A percentile compares a stretch with the other conserved stretches of the same genome.
phyloP scores from a whole-genome alignment of 1,139 yeast genomes.

The Sugiyamaella grinbergsii region DNA sequence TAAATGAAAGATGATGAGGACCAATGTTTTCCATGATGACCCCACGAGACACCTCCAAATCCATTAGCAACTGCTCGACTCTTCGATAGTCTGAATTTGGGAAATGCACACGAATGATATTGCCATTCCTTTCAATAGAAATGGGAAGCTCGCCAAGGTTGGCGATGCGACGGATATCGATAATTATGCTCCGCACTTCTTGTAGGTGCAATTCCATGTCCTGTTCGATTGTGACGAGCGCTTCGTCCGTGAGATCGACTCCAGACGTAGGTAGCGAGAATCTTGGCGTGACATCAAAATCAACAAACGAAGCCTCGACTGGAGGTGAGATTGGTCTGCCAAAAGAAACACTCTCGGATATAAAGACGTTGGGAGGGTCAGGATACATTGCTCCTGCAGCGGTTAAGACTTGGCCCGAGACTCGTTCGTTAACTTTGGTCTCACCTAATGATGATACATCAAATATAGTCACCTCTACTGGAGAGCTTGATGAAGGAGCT shows the following conservation, averaged over 20 bases:
- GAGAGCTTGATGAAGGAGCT: neutral
- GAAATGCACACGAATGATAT: constrained; percentile 41
- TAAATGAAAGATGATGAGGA: constrained; percentile 19
- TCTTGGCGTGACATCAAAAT: constrained; percentile 41
- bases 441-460: neutral
- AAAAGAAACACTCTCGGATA: neutral
- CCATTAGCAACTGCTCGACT: constrained; percentile 38
- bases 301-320: constrained; percentile 31
- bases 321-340: constrained; percentile 7
- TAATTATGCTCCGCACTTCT: constrained; percentile 33
- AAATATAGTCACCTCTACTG: constrained; percentile 8
- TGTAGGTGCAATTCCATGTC: constrained; percentile 36
- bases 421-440: neutral
- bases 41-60: constrained; percentile 41
- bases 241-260: constrained; percentile 37
- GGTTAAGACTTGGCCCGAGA: neutral
- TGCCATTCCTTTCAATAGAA: constrained; percentile 37
- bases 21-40: constrained; percentile 30
- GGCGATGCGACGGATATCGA: constrained; percentile 39
- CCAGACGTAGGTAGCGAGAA: constrained; percentile 34
- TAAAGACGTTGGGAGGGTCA: neutral
- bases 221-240: constrained; percentile 27
- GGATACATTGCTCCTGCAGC: neutral
- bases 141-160: constrained; percentile 44
- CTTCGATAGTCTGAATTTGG: constrained; percentile 43